phyloP scores from a whole-genome alignment of 2,329 filamentous ascomycete species.

The Teratosphaeria zuluensis region DNA sequence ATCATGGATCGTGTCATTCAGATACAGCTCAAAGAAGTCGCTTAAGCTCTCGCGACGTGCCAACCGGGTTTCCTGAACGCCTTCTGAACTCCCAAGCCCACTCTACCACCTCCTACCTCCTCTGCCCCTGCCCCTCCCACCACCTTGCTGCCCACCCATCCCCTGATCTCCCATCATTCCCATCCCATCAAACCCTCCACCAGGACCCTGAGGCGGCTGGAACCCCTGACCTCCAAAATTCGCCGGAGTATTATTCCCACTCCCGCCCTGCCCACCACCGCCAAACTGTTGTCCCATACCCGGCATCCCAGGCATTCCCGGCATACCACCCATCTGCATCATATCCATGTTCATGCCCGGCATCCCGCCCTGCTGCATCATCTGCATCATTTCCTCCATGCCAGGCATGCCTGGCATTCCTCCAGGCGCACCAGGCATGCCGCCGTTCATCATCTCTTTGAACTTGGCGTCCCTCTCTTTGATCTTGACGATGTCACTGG shows the following conservation, averaged over 20 bases:
- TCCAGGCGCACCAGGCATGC: slow-evolving; percentile 23
- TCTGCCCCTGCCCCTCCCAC: slow-evolving; percentile 19
- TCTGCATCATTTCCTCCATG: slow-evolving; percentile 48
- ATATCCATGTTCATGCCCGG: slow-evolving; percentile 44
- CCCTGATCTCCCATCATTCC: slow-evolving; percentile 6
- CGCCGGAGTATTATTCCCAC: slow-evolving; percentile 7
- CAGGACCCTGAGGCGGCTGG: slow-evolving; percentile 18
- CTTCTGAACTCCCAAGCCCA: slow-evolving; percentile 17
- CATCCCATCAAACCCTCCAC: neutral
- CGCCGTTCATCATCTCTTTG: slow-evolving; percentile 46
- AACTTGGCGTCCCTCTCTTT: slow-evolving; percentile 59
- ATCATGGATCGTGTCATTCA: too few species aligned
- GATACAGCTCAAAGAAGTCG: too few species aligned
- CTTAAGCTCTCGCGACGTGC: neutral
- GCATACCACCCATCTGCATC: slow-evolving; percentile 25
- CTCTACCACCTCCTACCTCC: slow-evolving; percentile 18
- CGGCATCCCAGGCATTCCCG: slow-evolving; percentile 17
- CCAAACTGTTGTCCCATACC: slow-evolving; percentile 10
- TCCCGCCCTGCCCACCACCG: slow-evolving; percentile 1
- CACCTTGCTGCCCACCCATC: slow-evolving; percentile 14
- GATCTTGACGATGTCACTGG: slow-evolving; percentile 68
- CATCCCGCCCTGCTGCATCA: slow-evolving; percentile 39
- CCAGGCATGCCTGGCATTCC: slow-evolving; percentile 34
- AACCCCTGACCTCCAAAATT: slow-evolving; percentile 19
- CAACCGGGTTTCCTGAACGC: slow-evolving; percentile 3